Evolutionary conservation across 2,329 filamentous ascomycete species (phyloP).

Genomic region (Chaetomiaceae sp.): DNA sequence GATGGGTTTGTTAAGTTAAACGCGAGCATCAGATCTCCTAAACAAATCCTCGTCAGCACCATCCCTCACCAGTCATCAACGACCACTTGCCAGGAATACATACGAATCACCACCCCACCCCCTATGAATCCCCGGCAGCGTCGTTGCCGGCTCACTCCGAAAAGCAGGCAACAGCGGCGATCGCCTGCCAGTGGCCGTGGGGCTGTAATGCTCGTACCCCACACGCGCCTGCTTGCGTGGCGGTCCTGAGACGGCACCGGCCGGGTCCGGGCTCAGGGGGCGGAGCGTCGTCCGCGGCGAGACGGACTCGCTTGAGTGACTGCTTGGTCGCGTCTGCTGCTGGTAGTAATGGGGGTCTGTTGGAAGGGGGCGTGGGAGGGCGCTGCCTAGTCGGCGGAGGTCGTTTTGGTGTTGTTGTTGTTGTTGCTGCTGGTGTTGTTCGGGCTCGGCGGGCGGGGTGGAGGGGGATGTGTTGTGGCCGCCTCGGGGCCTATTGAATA

Average conservation of each 20-base stretch:
- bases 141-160: constrained; percentile 36
- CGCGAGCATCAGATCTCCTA: constrained; percentile 44
- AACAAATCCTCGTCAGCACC: constrained; percentile 33
- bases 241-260: constrained; percentile 33
- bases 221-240: constrained; percentile 48
- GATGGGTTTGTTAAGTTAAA: too few relatives aligned
- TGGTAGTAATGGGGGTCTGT: constrained; percentile 29
- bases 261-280: constrained; percentile 30
- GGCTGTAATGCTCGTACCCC: constrained; percentile 43
- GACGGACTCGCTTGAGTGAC: constrained; percentile 44
- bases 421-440: too few relatives aligned
- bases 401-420: too few relatives aligned
- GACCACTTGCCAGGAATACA: constrained; percentile 27
- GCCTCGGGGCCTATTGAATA: constrained; percentile 47
- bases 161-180: constrained; percentile 30
- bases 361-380: constrained; percentile 25
- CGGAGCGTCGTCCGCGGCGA: constrained; percentile 42
- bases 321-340: constrained; percentile 34
- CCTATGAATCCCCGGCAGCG: constrained; percentile 44
- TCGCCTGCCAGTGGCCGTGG: constrained; percentile 32
- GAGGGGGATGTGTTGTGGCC: constrained; percentile 55
- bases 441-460: constrained; percentile 48
- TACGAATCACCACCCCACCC: constrained; percentile 46
- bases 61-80: neutral
- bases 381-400: constrained; percentile 33